A percentile compares a stretch with the other conserved stretches of the same genome.
Evolutionary conservation across 129 eudicot species (phyloP).

Genomic region (Lactuca sativa): DNA sequence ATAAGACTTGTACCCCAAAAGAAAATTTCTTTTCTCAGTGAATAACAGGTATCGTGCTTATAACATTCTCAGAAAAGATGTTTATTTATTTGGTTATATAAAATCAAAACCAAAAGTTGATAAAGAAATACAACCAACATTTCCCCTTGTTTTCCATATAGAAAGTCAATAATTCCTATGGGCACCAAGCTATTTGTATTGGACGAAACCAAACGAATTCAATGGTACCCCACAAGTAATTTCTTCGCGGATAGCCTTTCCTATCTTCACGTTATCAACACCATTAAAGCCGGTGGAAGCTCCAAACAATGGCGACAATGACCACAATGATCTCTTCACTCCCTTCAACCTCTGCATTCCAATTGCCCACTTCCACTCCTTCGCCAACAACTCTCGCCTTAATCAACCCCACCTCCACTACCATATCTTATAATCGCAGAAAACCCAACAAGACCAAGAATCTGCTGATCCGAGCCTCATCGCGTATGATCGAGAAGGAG

Average conservation of each 20-base stretch:
- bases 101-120: too few species aligned
- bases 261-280: constrained; percentile 25
- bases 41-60: too few species aligned
- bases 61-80: too few species aligned
- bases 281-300: constrained; percentile 11
- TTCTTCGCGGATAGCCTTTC: constrained; percentile 34
- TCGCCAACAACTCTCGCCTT: constrained; percentile 18
- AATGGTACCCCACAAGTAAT: constrained; percentile 20
- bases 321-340: constrained; percentile 40
- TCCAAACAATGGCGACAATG: not conserved
- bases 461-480: constrained; percentile 35
- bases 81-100: too few species aligned
- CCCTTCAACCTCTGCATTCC: constrained; percentile 35
- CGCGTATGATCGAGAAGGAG: constrained; percentile 80
- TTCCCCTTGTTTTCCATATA: too few species aligned
- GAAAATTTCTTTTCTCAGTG: too few species aligned
- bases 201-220: constrained; percentile 2
- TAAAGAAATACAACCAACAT: not conserved
- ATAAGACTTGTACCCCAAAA: too few species aligned
- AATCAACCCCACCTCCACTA: constrained; percentile 10
- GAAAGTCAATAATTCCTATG: constrained; percentile 2
- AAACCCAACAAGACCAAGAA: constrained; percentile 7
- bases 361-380: constrained; percentile 18
- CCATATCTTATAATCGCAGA: constrained; percentile 13
- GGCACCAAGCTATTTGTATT: constrained; percentile 22